phyloP scores from a whole-genome alignment of 257 asterid species.

The Solanum habrochaites region DNA sequence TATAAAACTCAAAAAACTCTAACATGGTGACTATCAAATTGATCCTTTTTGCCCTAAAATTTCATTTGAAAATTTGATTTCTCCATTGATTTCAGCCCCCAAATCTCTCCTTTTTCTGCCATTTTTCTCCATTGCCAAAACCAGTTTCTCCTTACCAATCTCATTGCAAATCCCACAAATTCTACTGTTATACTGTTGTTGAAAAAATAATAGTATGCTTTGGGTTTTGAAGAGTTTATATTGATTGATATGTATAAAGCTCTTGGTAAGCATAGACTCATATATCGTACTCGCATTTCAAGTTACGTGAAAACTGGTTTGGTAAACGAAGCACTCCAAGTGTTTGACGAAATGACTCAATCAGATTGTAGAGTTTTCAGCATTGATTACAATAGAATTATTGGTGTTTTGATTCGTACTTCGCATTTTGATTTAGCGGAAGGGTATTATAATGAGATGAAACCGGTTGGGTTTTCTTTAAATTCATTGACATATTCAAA shows the following conservation, averaged over 20 bases:
- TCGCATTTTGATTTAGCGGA: conserved; percentile 55
- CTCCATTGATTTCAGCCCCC: conserved; percentile 11
- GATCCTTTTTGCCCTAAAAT: background rate
- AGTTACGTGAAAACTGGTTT: conserved; percentile 52
- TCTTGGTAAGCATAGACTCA: conserved; percentile 73
- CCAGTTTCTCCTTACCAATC: background rate
- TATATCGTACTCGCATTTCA: conserved; percentile 68
- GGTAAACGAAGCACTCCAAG: conserved; percentile 61
- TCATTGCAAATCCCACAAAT: background rate
- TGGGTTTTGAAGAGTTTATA: conserved; percentile 24
- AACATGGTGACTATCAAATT: background rate
- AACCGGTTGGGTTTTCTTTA: conserved; percentile 61
- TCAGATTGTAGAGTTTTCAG: conserved; percentile 80
- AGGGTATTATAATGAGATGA: conserved; percentile 53
- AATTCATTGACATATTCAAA: conserved; percentile 83
- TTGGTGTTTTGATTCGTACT: conserved; percentile 68
- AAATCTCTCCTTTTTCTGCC: conserved; percentile 1
- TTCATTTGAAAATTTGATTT: background rate
- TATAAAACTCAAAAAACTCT: background rate
- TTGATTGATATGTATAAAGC: conserved; percentile 62
- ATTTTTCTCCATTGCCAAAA: conserved; percentile 21
- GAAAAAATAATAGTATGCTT: conserved; percentile 27
- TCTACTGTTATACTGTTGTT: background rate
- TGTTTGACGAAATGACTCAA: conserved; percentile 82
- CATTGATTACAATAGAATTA: conserved; percentile 73